These are phyloP conservation scores for Graphilbum ipis-grandicollis DNA, from an alignment of 2,329 filamentous ascomycete species.

Conservation along the genomic window DNA sequence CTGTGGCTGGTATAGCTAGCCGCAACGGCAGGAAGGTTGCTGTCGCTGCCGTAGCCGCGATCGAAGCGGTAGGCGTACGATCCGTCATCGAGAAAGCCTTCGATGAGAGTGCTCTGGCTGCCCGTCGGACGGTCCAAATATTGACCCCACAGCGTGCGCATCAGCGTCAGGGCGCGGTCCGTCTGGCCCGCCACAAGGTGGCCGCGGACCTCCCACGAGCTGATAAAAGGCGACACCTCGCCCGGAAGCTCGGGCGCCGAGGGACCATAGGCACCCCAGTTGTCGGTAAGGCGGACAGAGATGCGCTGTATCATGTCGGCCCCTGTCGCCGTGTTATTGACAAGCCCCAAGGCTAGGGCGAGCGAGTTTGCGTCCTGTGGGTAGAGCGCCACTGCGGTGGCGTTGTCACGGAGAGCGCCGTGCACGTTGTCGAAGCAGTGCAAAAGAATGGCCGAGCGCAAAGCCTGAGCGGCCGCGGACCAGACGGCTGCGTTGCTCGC, in stretches of 20 bases:
- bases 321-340: neutral
- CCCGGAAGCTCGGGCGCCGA: slow-evolving; percentile 35
- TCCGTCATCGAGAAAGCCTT: slow-evolving; percentile 37
- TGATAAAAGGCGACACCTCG: slow-evolving; percentile 41
- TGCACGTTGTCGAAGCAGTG: slow-evolving; percentile 28
- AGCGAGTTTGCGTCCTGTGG: slow-evolving; percentile 45
- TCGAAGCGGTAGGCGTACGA: slow-evolving; percentile 37
- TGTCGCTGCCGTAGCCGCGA: slow-evolving; percentile 26
- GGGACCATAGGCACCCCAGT: slow-evolving; percentile 39
- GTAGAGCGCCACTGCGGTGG: slow-evolving; percentile 26
- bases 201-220: slow-evolving; percentile 39
- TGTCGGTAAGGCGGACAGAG: slow-evolving; percentile 24
- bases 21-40: neutral
- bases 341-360: slow-evolving; percentile 30
- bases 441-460: slow-evolving; percentile 26
- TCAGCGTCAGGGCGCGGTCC: slow-evolving; percentile 33
- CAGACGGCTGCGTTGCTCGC: slow-evolving; percentile 18
- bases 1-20: slow-evolving; percentile 25
- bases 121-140: slow-evolving; percentile 38
- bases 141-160: slow-evolving; percentile 41
- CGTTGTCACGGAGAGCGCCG: slow-evolving; percentile 37
- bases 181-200: slow-evolving; percentile 31
- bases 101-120: slow-evolving; percentile 40
- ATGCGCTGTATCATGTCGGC: slow-evolving; percentile 15
- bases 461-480: slow-evolving; percentile 20